phyloP scores from a whole-genome alignment of 2,329 filamentous ascomycete genomes.

The Aspergillus pseudoglaucus region DNA sequence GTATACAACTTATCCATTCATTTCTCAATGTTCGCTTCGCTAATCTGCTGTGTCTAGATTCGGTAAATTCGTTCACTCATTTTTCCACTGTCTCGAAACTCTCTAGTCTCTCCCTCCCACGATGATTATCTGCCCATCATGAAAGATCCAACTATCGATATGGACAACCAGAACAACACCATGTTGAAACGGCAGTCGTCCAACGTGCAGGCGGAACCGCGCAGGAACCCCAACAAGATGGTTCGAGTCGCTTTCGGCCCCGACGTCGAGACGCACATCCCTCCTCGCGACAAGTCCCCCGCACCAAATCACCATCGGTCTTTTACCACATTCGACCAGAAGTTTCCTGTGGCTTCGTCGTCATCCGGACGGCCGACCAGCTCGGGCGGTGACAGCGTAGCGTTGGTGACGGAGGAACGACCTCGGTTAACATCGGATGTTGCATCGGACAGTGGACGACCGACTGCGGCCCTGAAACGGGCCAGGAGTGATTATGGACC shows the following conservation, averaged over 20 bases:
- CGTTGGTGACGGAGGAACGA: constrained; percentile 15
- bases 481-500: constrained; percentile 51
- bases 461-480: constrained; percentile 38
- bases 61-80: constrained; percentile 6
- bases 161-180: constrained; percentile 29
- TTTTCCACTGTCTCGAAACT: constrained; percentile 4
- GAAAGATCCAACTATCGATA: constrained; percentile 31
- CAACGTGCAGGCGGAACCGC: constrained; percentile 25
- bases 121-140: constrained; percentile 29
- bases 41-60: not conserved
- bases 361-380: constrained; percentile 22
- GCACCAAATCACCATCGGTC: constrained; percentile 30
- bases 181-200: constrained; percentile 18
- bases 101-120: constrained; percentile 13
- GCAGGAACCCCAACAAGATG: constrained; percentile 26
- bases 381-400: constrained; percentile 24
- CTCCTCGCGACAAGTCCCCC: constrained; percentile 27
- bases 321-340: constrained; percentile 28
- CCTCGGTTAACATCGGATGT: constrained; percentile 23
- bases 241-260: constrained; percentile 36
- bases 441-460: constrained; percentile 26
- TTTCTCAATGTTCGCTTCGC: not conserved
- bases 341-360: constrained; percentile 12
- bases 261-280: constrained; percentile 32
- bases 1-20: not conserved